Conservation (phyloP, 2,329 filamentous ascomycete species). For the Didymella lethalis region DNA sequence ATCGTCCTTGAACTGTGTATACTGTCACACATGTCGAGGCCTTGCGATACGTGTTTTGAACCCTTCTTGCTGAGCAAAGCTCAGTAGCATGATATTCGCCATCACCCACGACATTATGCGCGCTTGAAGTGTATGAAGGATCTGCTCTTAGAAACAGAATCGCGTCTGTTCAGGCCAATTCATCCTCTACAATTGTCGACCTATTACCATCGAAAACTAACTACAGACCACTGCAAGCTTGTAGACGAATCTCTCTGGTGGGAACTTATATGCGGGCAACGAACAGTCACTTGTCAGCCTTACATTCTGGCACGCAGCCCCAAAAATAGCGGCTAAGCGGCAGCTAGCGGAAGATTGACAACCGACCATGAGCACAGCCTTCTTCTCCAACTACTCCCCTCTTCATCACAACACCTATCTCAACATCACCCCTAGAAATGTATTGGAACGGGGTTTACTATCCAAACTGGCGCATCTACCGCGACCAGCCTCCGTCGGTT, state of each 20-base stretch:
- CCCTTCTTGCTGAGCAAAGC: neutral
- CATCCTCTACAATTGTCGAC: neutral
- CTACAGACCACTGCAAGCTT: neutral
- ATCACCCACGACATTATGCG: neutral
- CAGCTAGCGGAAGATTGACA: constrained; percentile 32
- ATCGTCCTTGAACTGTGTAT: neutral
- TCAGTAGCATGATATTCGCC: neutral
- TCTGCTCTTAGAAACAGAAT: neutral
- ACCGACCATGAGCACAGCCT: constrained; percentile 44
- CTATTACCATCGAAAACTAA: neutral
- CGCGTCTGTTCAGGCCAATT: neutral
- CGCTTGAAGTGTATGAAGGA: neutral
- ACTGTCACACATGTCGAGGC: neutral
- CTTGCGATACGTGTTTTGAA: neutral
- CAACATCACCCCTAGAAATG: constrained; percentile 46
- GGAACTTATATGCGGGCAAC: neutral
- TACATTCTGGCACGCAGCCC: constrained; percentile 39
- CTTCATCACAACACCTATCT: constrained; percentile 37
- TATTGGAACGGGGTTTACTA: constrained; percentile 80
- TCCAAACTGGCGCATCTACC: constrained; percentile 79
- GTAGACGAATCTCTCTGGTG: neutral
- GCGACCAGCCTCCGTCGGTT: constrained; percentile 74
- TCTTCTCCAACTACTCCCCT: constrained; percentile 31
- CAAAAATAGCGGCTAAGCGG: constrained; percentile 41
- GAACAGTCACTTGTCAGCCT: constrained; percentile 21